phyloP scores from a whole-genome alignment of 2,329 filamentous ascomycete genomes.

The Fusarium mangiferae region DNA sequence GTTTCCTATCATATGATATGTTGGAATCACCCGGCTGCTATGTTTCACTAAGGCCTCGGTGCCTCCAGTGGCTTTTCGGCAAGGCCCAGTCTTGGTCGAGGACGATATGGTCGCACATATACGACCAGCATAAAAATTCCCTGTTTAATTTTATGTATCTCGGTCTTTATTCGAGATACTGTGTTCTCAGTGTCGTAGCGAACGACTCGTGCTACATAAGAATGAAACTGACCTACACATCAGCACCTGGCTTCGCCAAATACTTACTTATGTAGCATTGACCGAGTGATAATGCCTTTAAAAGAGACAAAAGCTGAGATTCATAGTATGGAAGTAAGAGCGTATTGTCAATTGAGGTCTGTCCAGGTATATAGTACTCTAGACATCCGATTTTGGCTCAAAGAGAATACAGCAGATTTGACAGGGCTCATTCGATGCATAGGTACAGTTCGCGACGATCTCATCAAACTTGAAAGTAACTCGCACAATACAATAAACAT shows the following conservation, averaged over 20 bases:
- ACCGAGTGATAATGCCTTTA: not conserved
- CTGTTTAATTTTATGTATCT: too few species aligned
- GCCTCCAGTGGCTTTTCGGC: not conserved
- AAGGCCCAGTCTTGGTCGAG: not conserved
- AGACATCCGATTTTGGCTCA: too few species aligned
- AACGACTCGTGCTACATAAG: not conserved
- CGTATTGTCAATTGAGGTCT: too few species aligned
- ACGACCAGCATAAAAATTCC: too few species aligned
- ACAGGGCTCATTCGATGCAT: not conserved
- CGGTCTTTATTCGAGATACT: not conserved
- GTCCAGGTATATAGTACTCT: too few species aligned
- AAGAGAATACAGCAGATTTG: not conserved
- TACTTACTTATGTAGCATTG: not conserved
- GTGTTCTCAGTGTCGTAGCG: not conserved
- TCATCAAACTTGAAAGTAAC: not conserved
- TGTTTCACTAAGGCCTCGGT: not conserved
- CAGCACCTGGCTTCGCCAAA: not conserved
- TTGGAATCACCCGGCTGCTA: not conserved
- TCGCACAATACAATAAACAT: rapidly evolving
- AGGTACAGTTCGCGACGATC: not conserved
- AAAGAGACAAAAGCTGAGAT: too few species aligned
- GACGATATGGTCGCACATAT: not conserved
- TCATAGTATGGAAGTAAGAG: too few species aligned
- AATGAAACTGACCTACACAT: not conserved
- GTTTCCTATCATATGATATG: not conserved